Percentiles rank a stretch among this genome's conserved stretches.
These are phyloP conservation scores for Vinca minor DNA, from an alignment of 257 asterid genomes.

Conservation along the genomic window DNA sequence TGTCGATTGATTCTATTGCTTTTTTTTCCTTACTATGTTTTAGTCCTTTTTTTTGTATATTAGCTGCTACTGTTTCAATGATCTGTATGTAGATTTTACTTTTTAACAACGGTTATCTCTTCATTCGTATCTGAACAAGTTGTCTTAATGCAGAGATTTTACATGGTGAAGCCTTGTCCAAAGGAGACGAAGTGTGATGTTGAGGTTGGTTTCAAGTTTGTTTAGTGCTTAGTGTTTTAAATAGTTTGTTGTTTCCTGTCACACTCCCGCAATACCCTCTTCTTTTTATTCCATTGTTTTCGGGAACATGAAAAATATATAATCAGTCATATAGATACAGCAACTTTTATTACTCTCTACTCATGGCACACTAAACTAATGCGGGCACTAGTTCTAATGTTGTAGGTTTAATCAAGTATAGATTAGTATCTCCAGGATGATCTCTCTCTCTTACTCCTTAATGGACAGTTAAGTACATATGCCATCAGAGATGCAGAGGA, in stretches of 20 bases:
- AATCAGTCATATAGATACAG: background rate
- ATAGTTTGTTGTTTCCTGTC: background rate
- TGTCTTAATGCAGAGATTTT: constrained; percentile 70
- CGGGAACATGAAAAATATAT: background rate
- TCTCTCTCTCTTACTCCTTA: constrained; percentile 13
- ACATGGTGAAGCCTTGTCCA: constrained; percentile 91
- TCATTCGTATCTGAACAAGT: constrained; percentile 12
- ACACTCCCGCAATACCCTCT: background rate
- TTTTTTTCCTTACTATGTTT: background rate
- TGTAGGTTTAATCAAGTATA: background rate
- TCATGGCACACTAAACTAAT: background rate
- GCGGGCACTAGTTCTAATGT: background rate
- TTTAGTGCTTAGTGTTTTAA: background rate
- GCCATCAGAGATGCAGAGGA: constrained; percentile 97
- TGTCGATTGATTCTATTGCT: background rate
- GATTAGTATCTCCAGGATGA: background rate
- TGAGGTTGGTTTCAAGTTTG: constrained; percentile 51
- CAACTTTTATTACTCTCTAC: background rate
- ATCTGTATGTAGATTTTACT: background rate
- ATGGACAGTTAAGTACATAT: constrained; percentile 61
- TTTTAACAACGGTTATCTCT: background rate
- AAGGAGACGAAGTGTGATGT: constrained; percentile 98
- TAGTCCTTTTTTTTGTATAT: background rate
- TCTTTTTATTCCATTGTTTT: background rate
- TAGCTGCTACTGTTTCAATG: background rate